phyloP scores from a whole-genome alignment of 208 protist species.

The Crithidia thermophila region DNA sequence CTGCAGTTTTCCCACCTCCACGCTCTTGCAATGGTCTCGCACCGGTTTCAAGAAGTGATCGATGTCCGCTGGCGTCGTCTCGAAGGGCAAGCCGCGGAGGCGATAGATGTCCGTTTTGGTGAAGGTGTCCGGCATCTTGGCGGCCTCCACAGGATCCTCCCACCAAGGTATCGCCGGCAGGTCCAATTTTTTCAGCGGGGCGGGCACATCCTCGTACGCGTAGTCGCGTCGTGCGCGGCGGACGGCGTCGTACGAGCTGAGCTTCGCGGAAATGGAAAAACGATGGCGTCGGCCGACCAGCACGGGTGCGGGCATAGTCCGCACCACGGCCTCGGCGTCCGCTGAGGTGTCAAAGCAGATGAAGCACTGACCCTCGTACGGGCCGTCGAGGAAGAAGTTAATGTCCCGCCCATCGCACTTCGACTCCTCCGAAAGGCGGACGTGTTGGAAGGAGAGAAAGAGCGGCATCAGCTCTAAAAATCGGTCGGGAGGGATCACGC shows the following conservation, averaged over 20 bases:
- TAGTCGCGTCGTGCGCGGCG: not conserved
- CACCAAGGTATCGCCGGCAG: too few relatives aligned
- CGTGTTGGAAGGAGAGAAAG: not conserved
- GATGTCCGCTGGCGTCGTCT: not conserved
- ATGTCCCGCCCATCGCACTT: not conserved
- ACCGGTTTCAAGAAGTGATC: not conserved
- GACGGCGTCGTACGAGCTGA: not conserved
- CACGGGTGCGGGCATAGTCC: not conserved
- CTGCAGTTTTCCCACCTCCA: not conserved
- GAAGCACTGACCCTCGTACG: not conserved
- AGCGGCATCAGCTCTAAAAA: conserved; percentile 5
- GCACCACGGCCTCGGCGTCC: not conserved
- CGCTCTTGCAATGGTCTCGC: not conserved
- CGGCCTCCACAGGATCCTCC: too few relatives aligned
- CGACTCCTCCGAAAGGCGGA: not conserved
- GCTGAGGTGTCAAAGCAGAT: not conserved
- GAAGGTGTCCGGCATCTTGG: too few relatives aligned
- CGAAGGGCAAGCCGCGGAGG: not conserved
- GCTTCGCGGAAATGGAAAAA: not conserved
- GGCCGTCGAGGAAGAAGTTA: conserved; percentile 4
- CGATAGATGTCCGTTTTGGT: too few relatives aligned
- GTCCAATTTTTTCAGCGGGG: too few relatives aligned
- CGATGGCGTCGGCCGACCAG: not conserved
- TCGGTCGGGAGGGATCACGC: not conserved
- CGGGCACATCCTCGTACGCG: not conserved